Base-by-base conservation (phyloP, 148 eudicot species). In the Vaccinium vitisidaea region DNA sequence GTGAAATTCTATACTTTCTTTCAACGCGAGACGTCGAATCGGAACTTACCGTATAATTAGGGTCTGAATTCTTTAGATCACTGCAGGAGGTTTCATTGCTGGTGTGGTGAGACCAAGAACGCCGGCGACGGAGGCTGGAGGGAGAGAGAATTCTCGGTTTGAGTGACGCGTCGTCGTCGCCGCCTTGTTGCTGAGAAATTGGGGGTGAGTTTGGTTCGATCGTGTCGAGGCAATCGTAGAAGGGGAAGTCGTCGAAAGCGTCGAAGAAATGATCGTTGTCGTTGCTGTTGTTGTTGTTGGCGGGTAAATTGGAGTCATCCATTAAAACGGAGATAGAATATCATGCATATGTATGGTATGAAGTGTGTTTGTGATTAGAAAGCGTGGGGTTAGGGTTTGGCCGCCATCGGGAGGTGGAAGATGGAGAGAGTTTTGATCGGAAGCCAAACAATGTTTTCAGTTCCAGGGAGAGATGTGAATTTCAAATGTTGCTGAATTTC, bases 231-330 rank as follows among this genome's bases (percentile, higher is more conserved):
- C 90, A 90, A 84, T 92, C 91, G 84, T 82, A 90, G 88, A 89
- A 93, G 84, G 93, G 91, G 84, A 93, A 91, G 18, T 93, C 95
- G 36, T 90, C 92, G 32, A 63, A 53, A 4, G 91, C 91, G 80
- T 91, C 90, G 82, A 84, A n/a, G 80, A 93, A 93, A 5, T 11
- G 71, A 39, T 86, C 89, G 77, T 75, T 89, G 16, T 84, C 88
- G 13, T 89, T 86, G 69, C 52, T 36, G 13, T 89, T 86, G 69
- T 50, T 36, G 25, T 18, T 52, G n/a, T 58, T 19, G 15, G 77
- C 8, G 36, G 8, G 81, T 27, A 85, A 87, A 59, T 58, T 74
- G 67, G 87, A 76, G 32, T 69, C 85, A 30, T 83, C 87, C 91
- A 89, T 89, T 23, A 83, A 77, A n/a, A 53, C 50, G 6, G 58